These are phyloP conservation scores for Yarrowia alimentaria DNA, from an alignment of 805 yeast genomes.

Conservation along the genomic window DNA sequence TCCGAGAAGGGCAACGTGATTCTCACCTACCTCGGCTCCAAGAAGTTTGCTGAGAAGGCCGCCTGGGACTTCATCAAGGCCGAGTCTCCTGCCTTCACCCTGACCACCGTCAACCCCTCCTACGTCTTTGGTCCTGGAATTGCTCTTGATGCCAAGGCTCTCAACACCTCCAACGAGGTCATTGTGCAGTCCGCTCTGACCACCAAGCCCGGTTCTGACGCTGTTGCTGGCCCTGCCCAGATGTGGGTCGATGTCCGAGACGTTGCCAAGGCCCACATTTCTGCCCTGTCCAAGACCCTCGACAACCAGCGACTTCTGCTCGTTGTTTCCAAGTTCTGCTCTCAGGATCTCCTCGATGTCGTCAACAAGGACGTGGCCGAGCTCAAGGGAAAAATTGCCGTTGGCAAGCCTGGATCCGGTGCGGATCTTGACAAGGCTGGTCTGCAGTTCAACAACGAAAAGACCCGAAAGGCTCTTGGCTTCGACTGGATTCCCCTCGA, in stretches of 20 bases:
- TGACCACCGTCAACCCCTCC: conserved; percentile 39
- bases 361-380: conserved; percentile 26
- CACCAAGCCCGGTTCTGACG: background rate
- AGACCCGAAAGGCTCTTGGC: background rate
- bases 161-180: conserved; percentile 41
- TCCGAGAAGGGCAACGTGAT: background rate
- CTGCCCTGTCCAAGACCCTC: conserved; percentile 43
- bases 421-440: background rate
- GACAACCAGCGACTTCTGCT: conserved; percentile 35
- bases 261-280: conserved; percentile 57
- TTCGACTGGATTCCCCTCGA: conserved; percentile 12
- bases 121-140: conserved; percentile 39
- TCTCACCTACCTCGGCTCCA: conserved; percentile 43
- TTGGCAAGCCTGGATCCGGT: background rate
- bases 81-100: conserved; percentile 35
- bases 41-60: conserved; percentile 55
- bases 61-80: conserved; percentile 51
- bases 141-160: conserved; percentile 34
- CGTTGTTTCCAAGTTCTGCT: conserved; percentile 31
- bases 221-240: conserved; percentile 31
- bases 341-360: conserved; percentile 30
- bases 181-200: conserved; percentile 12
- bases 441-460: background rate
- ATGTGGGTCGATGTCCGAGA: conserved; percentile 55
- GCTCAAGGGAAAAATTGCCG: conserved; percentile 12